phyloP scores from a whole-genome alignment of 495 filamentous ascomycete species.

The Trichoderma gamsii region DNA sequence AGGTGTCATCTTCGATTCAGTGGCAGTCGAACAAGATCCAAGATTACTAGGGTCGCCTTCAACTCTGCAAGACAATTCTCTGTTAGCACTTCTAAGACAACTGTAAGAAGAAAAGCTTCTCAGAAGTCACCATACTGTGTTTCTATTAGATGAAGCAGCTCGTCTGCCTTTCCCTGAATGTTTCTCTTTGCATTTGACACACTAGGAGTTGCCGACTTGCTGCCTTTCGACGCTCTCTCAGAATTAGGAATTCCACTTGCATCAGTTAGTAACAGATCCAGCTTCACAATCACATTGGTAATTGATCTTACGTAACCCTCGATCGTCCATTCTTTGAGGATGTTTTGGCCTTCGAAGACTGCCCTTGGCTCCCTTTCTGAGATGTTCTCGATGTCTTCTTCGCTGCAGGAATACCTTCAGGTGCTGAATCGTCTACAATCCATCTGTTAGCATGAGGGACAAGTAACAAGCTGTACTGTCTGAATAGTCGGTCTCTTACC shows the following conservation, averaged over 20 bases:
- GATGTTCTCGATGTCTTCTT: not conserved
- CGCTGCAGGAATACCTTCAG: not conserved
- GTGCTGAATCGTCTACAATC: not conserved
- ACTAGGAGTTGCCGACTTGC: not conserved
- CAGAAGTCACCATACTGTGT: not conserved
- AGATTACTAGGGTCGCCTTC: not conserved
- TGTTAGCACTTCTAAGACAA: not conserved
- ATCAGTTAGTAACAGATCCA: not conserved
- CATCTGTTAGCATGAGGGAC: no score
- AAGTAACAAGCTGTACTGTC: no score
- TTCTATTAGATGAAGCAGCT: not conserved
- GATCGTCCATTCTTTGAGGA: not conserved
- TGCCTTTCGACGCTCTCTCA: not conserved
- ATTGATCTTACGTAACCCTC: not conserved
- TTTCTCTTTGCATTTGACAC: not conserved
- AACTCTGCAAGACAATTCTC: not conserved
- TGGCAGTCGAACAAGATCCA: no score
- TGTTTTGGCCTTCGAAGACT: not conserved
- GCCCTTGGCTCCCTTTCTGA: not conserved
- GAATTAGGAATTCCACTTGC: not conserved
- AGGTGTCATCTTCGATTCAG: not conserved
- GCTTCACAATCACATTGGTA: not conserved
- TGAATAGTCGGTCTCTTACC: not conserved
- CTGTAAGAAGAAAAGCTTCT: not conserved
- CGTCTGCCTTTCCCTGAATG: not conserved